Base-by-base conservation (phyloP, 106 monocot genomes). In the Acanthochlamys bracteata region DNA sequence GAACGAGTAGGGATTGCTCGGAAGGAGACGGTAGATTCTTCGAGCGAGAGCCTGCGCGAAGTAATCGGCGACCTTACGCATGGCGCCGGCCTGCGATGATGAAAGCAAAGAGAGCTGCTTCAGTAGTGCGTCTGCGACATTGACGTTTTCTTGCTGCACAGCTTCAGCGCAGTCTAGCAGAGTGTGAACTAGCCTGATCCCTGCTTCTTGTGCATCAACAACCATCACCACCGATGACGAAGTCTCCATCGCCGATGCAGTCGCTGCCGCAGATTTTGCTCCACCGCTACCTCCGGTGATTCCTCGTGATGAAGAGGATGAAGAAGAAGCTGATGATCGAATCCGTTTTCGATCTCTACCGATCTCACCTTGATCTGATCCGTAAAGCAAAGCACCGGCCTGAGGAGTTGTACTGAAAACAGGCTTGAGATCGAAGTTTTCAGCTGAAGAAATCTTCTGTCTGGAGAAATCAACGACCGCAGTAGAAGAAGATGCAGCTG, bases 41-140 rank as follows among this genome's bases (percentile, higher is more conserved):
- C 82, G 73, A 17, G 85, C 89, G 10, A 93, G 69, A 19, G 83
- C 93, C 39, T 85, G 85, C 49, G 84, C 88, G 71, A 93, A 93
- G 88, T 71, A 93, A n/a, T 73, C 76, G 20, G 93, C 88, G 16
- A 93, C 93, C 66, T 93, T 93, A 6, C 88, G 68, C 93, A 93
- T 93, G 20, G 93, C 78, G 20, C 93, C 93, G 57, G 80, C 82
- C 56, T 85, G 88, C 14, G 88, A 93, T 2, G 79, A 24, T 46
- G 85, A 61, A 11, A 93, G 85, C 10, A 85, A 46, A 2, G 80
- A 65, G 67, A 93, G 83, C 68, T 93, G 85, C 75, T 78, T 85
- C 25, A 93, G 74, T 26, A 93, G 77, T 0, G 78, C 73, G 58
- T 83, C 89, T 16, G 93, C 93, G 0, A 80, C 85, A 56, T 74